phyloP scores from a whole-genome alignment of 2,329 filamentous ascomycete genomes.

The Chrysoporthe cubensis region DNA sequence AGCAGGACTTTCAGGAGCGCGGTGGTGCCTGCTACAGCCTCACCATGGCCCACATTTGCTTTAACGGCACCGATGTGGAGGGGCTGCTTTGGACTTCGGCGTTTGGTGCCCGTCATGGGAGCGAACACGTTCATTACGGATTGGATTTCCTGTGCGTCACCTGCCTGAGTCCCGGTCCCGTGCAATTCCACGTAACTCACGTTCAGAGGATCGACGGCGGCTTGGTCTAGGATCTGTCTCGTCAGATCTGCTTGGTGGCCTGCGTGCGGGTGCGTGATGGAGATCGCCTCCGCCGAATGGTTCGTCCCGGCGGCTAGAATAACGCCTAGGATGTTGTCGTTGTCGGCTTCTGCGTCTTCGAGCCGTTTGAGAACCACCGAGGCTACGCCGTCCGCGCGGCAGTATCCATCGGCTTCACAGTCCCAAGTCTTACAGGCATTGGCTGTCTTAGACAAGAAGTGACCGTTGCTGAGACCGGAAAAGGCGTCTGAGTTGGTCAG shows the following conservation, averaged over 20 bases:
- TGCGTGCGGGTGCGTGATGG: slow-evolving; percentile 65
- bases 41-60: slow-evolving; percentile 52
- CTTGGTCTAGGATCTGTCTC: slow-evolving; percentile 58
- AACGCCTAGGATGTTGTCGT: slow-evolving; percentile 57
- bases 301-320: slow-evolving; percentile 65
- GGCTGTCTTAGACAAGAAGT: slow-evolving; percentile 57
- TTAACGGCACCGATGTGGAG: slow-evolving; percentile 55
- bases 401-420: slow-evolving; percentile 47
- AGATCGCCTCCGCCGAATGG: slow-evolving; percentile 65
- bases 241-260: slow-evolving; percentile 61
- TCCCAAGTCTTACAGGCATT: slow-evolving; percentile 40
- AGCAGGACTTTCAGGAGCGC: slow-evolving; percentile 50
- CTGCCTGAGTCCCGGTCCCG: slow-evolving; percentile 69
- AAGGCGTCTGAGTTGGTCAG: slow-evolving; percentile 68
- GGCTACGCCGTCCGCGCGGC: slow-evolving; percentile 49
- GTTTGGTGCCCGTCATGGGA: slow-evolving; percentile 25
- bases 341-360: slow-evolving; percentile 49
- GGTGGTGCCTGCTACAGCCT: slow-evolving; percentile 46
- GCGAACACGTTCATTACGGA: slow-evolving; percentile 51
- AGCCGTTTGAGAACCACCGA: slow-evolving; percentile 51
- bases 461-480: slow-evolving; percentile 63
- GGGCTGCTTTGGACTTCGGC: slow-evolving; percentile 34
- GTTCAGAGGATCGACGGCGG: slow-evolving; percentile 60
- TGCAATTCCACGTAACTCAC: slow-evolving; percentile 71
- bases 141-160: slow-evolving; percentile 65